A percentile compares a stretch with the other conserved stretches of the same genome.
These are phyloP conservation scores for Hyaloscypha hepaticicola DNA, from an alignment of 495 filamentous ascomycete species.

Conservation along the genomic window DNA sequence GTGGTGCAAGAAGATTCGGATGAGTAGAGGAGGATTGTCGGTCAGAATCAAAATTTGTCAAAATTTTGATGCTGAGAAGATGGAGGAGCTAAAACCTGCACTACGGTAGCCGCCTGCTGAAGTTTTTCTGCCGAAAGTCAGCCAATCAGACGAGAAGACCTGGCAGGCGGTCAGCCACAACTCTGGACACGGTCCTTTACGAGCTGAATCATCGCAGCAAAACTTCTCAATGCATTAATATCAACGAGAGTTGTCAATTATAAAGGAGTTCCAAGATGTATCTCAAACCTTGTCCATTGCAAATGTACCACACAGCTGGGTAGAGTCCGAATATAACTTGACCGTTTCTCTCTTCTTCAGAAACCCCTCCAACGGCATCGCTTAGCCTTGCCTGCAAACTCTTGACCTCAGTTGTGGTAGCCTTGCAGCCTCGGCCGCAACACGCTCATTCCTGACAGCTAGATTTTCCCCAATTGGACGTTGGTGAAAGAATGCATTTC, in stretches of 20 bases:
- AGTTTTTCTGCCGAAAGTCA: not conserved
- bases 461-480: not conserved
- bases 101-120: not conserved
- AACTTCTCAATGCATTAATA: too few species aligned
- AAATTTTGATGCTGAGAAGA: not conserved
- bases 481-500: too few species aligned
- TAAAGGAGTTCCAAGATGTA: too few species aligned
- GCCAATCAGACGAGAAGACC: not conserved
- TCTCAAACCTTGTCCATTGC: too few species aligned
- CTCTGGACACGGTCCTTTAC: not conserved
- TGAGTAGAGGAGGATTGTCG: not conserved
- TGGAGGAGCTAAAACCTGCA: not conserved
- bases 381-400: not conserved
- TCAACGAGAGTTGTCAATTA: too few species aligned
- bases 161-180: not conserved
- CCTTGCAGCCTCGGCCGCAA: not conserved
- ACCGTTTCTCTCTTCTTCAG: too few species aligned
- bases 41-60: not conserved
- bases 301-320: too few species aligned
- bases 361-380: not conserved
- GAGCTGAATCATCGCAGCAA: too few species aligned
- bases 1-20: not conserved
- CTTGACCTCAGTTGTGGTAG: too few species aligned
- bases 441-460: not conserved
- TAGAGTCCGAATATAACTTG: too few species aligned